Evolutionary conservation across 805 yeast genomes (phyloP).

Genomic region (Barnettozyma populi): DNA sequence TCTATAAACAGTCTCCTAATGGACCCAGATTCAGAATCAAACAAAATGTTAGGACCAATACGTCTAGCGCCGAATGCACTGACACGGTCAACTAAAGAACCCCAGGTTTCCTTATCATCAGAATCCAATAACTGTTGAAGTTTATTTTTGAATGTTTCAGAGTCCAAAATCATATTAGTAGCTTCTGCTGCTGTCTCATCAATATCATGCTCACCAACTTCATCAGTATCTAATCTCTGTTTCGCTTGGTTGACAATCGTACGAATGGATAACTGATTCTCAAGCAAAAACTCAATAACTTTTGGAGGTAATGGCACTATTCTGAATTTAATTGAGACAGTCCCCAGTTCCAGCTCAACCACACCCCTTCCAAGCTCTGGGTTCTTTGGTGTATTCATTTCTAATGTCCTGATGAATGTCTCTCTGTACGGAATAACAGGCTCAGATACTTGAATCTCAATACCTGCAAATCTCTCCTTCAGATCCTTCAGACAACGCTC

Average conservation of each 20-base stretch:
- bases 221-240: constrained; percentile 15
- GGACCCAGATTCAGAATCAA: constrained; percentile 42
- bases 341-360: constrained; percentile 45
- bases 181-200: constrained; percentile 19
- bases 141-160: constrained; percentile 28
- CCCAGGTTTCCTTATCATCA: constrained; percentile 26
- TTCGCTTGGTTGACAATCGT: constrained; percentile 24
- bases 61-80: constrained; percentile 74
- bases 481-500: constrained; percentile 93
- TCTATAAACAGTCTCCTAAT: constrained; percentile 30
- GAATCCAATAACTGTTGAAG: constrained; percentile 29
- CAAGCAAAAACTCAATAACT: constrained; percentile 43
- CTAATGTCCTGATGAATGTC: constrained; percentile 53
- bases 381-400: constrained; percentile 45
- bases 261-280: constrained; percentile 40
- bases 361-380: constrained; percentile 45
- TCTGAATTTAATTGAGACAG: constrained; percentile 35
- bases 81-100: constrained; percentile 34
- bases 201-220: constrained; percentile 12
- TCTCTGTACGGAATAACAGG: constrained; percentile 95
- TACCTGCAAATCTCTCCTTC: constrained; percentile 85
- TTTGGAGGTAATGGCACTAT: constrained; percentile 51
- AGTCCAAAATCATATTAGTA: constrained; percentile 19
- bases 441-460: constrained; percentile 79
- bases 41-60: constrained; percentile 66